These are phyloP conservation scores for Elymus sibiricus DNA, from an alignment of 176 grass and related monocot genomes.

Conservation along the genomic window DNA sequence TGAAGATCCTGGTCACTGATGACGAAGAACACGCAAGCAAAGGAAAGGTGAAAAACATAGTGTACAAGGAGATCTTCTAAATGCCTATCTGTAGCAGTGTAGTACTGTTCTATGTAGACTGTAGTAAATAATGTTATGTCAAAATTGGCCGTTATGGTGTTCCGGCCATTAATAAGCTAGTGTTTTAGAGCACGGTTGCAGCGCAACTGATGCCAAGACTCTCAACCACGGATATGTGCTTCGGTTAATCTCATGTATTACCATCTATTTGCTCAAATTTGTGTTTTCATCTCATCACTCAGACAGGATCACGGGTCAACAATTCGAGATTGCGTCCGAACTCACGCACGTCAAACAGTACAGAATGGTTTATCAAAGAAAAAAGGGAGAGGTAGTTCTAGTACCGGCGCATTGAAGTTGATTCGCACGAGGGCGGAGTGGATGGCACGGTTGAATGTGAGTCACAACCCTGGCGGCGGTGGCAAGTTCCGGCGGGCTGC, in stretches of 20 bases:
- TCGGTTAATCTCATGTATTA: neutral
- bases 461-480: neutral
- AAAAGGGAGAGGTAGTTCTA: neutral
- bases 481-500: neutral
- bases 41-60: conserved; percentile 12
- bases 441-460: neutral
- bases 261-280: neutral
- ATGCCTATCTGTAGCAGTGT: neutral
- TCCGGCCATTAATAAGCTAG: neutral
- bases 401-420: neutral
- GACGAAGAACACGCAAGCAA: neutral
- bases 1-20: conserved; percentile 1
- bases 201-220: neutral
- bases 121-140: conserved; percentile 2
- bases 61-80: conserved; percentile 15
- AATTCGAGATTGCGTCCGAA: neutral
- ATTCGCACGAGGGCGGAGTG: neutral
- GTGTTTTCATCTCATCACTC: neutral
- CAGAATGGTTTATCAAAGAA: neutral
- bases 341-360: neutral
- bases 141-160: neutral
- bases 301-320: neutral
- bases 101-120: neutral
- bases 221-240: neutral
- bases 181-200: neutral